Evolutionary conservation across 169 alveolate genomes (phyloP), one percentile per base, ranked within the genome.

Genomic region (Cryptosporidium felis): DNA sequence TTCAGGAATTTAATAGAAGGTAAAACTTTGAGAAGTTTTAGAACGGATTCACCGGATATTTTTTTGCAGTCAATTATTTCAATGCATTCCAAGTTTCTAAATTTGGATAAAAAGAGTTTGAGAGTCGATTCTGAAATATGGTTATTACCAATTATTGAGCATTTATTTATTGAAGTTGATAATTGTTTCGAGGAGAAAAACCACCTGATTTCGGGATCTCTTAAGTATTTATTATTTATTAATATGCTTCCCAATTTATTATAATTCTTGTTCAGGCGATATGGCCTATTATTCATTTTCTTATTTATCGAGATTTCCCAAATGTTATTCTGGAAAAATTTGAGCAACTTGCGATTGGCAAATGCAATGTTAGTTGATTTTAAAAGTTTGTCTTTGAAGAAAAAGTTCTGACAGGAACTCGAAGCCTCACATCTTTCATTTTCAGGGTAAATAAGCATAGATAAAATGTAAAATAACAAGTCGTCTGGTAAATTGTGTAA

Each of bases 401-500:
- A 74, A 26, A 12, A 53, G 12, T 34, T 34, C n/a, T n/a, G 6
- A n/a, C 23, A 14, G 8, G 10, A 9, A 59, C 12, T 12, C 18
- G 56, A 38, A 14, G 18, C 44, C 40, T 61, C 56, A 61, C 23
- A 14, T 2, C 3, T 36, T 40, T 61, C 58, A 34, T 0, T 32
- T 8, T 53, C 32, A 8, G 85, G 67, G 21, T 14, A 32, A 18
- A 21, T 32, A 53, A 53, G 67, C 85, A 49, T 53, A 32, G 85
- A 74, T 23, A 74, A 36, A n/a, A 74, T 53, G 9, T 74, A 38
- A 53, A 51, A 74, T 36, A 74, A 5, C 18, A 74, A 18, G 26
- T 74, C 85, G 18, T 74, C 74, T n/a, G 85, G 85, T 36, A 74
- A 26, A 38, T 8, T 53, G 10, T n/a, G n/a, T n/a, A n/a, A n/a